Percentiles rank a stretch among this genome's conserved stretches.
Evolutionary conservation across 108 stramenopile species (phyloP).

Genomic region (Nitzschia inconspicua): DNA sequence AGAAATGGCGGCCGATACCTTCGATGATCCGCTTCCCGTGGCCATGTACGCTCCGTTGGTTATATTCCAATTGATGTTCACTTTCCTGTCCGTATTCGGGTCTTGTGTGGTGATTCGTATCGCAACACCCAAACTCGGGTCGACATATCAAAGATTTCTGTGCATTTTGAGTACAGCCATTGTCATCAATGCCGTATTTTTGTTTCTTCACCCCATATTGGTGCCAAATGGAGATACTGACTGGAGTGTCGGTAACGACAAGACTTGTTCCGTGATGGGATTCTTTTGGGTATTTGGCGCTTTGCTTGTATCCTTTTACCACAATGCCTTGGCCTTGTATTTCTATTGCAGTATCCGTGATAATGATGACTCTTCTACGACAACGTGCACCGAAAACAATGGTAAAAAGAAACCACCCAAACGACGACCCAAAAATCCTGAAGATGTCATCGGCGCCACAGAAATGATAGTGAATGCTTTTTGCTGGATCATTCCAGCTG

Average conservation of each 20-base stretch:
- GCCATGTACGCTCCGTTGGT: constrained; percentile 8
- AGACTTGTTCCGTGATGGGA: constrained; percentile 41
- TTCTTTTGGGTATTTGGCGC: constrained; percentile 50
- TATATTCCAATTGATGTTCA: background rate
- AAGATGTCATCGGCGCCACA: constrained; percentile 14
- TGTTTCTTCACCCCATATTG: constrained; percentile 15
- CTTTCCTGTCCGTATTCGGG: constrained; percentile 18
- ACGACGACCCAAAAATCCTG: constrained; percentile 9
- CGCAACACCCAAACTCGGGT: constrained; percentile 8
- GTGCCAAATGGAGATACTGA: background rate
- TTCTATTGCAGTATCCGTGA: constrained; percentile 23
- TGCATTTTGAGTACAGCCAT: constrained; percentile 22
- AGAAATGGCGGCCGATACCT: no score
- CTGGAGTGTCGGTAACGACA: constrained; percentile 36
- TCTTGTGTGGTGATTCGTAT: constrained; percentile 23
- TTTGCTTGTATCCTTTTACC: constrained; percentile 41
- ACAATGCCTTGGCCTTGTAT: constrained; percentile 46
- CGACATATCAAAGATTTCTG: constrained; percentile 24
- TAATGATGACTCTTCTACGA: background rate
- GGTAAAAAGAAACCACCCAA: constrained; percentile 9
- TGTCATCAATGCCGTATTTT: constrained; percentile 17
- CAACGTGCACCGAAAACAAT: background rate
- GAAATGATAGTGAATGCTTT: constrained; percentile 12
- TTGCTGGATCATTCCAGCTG: constrained; percentile 4
- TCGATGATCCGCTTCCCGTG: background rate